Evolutionary conservation across 1,284 basidiomycete species (phyloP).

Genomic region (Ustilago nuda): DNA sequence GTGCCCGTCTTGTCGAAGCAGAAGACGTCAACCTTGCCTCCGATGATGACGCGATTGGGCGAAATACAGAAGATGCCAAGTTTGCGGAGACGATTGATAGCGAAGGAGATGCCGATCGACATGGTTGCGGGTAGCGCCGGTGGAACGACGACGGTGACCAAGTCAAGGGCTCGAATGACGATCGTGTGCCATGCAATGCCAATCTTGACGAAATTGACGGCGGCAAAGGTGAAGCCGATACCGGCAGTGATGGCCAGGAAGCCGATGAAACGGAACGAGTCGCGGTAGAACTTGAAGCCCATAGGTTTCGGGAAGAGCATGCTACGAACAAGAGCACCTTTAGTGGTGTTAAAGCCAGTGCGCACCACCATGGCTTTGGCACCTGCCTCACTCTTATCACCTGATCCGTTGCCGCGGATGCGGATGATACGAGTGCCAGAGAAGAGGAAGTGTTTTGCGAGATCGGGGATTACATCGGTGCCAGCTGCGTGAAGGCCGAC

Average conservation of each 20-base stretch:
- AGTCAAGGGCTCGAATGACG: slow-evolving; percentile 87
- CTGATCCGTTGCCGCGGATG: slow-evolving; percentile 75
- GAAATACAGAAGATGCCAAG: slow-evolving; percentile 95
- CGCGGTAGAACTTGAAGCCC: slow-evolving; percentile 91
- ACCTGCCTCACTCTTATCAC: slow-evolving; percentile 60
- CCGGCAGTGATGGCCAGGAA: slow-evolving; percentile 89
- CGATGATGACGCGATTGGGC: slow-evolving; percentile 94
- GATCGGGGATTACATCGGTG: slow-evolving; percentile 75
- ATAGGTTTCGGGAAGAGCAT: slow-evolving; percentile 99
- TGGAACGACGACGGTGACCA: slow-evolving; percentile 98
- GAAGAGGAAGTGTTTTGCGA: slow-evolving; percentile 88
- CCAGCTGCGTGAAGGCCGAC: slow-evolving; percentile 51
- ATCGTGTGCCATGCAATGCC: slow-evolving; percentile 88
- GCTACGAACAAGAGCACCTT: slow-evolving; percentile 92
- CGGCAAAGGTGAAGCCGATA: slow-evolving; percentile 77
- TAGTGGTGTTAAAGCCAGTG: slow-evolving; percentile 97
- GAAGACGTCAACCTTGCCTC: slow-evolving; percentile 95
- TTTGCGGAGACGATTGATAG: slow-evolving; percentile 88
- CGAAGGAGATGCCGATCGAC: slow-evolving; percentile 97
- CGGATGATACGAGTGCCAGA: slow-evolving; percentile 92
- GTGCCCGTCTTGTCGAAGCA: slow-evolving; percentile 99
- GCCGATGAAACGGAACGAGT: slow-evolving; percentile 95
- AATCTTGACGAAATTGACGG: slow-evolving; percentile 89
- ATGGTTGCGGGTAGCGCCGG: slow-evolving; percentile 96
- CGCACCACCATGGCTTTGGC: slow-evolving; percentile 90